phyloP scores from a whole-genome alignment of 495 filamentous ascomycete species.

The Penicillium longicatenatum region DNA sequence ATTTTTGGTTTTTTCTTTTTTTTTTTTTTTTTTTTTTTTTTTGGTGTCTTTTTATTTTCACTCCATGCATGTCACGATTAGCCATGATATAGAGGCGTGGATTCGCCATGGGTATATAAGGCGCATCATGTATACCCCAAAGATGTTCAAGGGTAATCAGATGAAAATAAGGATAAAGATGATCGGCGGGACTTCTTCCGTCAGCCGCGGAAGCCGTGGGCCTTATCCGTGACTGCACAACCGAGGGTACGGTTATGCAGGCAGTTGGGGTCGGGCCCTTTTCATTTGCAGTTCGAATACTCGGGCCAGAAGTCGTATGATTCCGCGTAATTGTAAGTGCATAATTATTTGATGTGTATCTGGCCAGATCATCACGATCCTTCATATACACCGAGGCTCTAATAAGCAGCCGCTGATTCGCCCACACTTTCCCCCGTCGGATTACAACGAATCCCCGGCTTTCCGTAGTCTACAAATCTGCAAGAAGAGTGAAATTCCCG shows the following conservation, averaged over 20 bases:
- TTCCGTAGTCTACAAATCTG: not conserved
- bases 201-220: conserved; percentile 14
- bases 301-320: too few species aligned
- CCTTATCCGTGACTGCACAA: conserved; percentile 1
- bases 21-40: conserved; percentile 12
- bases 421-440: not conserved
- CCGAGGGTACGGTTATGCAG: conserved; percentile 27
- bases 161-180: not conserved
- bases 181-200: not conserved
- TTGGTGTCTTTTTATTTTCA: conserved; percentile 27
- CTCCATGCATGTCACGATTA: conserved; percentile 28
- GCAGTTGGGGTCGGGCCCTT: conserved; percentile 8
- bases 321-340: not conserved
- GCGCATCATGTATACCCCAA: not conserved
- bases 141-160: too few species aligned
- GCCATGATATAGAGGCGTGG: conserved; percentile 23
- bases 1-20: conserved; percentile 12
- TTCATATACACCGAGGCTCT: conserved; percentile 19
- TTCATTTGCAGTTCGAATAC: too few species aligned
- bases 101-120: not conserved
- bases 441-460: not conserved
- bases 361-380: conserved; percentile 10
- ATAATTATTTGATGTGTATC: not conserved
- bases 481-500: not conserved
- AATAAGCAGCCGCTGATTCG: conserved; percentile 37